phyloP scores from a whole-genome alignment of 192 early-diverging fungal species.

The Backusella morwellensis region DNA sequence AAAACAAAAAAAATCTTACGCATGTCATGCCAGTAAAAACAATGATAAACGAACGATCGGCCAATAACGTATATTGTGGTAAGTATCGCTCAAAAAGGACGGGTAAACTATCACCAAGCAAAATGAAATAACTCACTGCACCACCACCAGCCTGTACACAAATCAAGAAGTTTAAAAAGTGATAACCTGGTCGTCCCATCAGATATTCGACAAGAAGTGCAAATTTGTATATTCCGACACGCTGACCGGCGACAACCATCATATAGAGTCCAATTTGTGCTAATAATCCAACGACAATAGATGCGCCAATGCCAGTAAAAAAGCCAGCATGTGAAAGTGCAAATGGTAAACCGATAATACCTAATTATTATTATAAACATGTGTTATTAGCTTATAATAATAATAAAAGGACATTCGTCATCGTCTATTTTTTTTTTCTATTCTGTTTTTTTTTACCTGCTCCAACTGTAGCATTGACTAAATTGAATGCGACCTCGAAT shows the following conservation, averaged over 20 bases:
- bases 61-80: slow-evolving; percentile 25
- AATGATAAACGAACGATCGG: slow-evolving; percentile 35
- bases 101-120: slow-evolving; percentile 50
- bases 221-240: slow-evolving; percentile 56
- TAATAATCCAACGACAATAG: slow-evolving; percentile 48
- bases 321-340: slow-evolving; percentile 64
- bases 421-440: not conserved
- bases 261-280: slow-evolving; percentile 53
- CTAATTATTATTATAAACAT: not conserved
- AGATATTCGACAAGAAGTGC: slow-evolving; percentile 50
- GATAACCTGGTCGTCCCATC: slow-evolving; percentile 51
- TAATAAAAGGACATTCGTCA: not conserved
- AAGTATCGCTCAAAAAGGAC: slow-evolving; percentile 36
- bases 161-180: slow-evolving; percentile 55
- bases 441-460: slow-evolving; percentile 39
- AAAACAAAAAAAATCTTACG: slow-evolving; percentile 14
- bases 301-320: slow-evolving; percentile 47
- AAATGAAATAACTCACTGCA: slow-evolving; percentile 59
- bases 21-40: slow-evolving; percentile 25
- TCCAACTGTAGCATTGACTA: slow-evolving; percentile 71
- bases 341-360: slow-evolving; percentile 61
- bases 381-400: not conserved
- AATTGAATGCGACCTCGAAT: slow-evolving; percentile 54
- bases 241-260: slow-evolving; percentile 58
- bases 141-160: slow-evolving; percentile 58